Percentiles rank a stretch among this genome's conserved stretches.
Evolutionary conservation across 441 rosid species (phyloP).

Genomic region (Syzygium malaccense): DNA sequence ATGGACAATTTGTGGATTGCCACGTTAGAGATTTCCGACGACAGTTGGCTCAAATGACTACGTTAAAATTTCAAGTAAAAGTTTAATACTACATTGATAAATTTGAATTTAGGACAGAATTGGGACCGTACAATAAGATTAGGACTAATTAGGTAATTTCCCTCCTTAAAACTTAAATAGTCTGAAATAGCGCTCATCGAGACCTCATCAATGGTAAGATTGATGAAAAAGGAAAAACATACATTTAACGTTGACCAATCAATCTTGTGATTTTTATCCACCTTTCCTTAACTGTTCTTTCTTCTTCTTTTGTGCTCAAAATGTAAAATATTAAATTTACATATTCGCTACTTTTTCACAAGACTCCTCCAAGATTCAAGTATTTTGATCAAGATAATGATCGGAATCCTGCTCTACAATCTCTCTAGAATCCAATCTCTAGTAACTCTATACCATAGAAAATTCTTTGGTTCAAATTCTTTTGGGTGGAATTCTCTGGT

Average conservation of each 20-base stretch:
- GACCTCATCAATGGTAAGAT: neutral
- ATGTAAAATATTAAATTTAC: neutral
- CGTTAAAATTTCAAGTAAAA: neutral
- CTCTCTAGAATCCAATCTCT: neutral
- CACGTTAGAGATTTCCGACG: fast-evolving
- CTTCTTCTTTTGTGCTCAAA: neutral
- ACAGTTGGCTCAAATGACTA: fast-evolving
- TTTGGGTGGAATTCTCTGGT: neutral
- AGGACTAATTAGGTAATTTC: neutral
- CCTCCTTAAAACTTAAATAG: neutral
- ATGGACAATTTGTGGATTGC: fast-evolving
- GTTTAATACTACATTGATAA: neutral
- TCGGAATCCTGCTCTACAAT: neutral
- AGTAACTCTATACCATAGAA: neutral
- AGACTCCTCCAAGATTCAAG: neutral
- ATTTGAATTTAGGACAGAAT: neutral
- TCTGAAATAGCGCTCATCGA: neutral
- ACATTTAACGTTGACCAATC: neutral
- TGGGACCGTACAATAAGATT: neutral
- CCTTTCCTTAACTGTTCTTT: neutral
- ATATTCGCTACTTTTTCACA: neutral
- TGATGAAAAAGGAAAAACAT: neutral
- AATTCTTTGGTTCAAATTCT: neutral
- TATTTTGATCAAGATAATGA: neutral
- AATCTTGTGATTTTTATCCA: neutral